Conservation (phyloP, 2,329 filamentous ascomycete species). For the Verticillium alfalfae region DNA sequence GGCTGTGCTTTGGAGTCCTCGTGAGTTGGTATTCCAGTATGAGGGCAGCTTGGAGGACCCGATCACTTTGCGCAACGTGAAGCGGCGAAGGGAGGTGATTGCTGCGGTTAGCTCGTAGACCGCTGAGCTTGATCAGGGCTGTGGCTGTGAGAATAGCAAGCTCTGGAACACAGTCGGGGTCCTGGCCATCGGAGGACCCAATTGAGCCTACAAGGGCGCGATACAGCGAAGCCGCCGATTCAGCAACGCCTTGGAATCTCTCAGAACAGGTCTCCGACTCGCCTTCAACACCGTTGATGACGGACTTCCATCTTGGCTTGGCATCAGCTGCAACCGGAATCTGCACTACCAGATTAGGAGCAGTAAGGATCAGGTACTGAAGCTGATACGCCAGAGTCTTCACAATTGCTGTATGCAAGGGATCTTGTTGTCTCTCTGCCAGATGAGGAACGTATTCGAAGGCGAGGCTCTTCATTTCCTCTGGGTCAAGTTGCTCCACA, state of each 20-base stretch:
- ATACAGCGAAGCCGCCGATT: conserved; percentile 8
- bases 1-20: conserved; percentile 37
- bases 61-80: conserved; percentile 12
- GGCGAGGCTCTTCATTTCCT: conserved; percentile 33
- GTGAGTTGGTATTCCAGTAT: conserved; percentile 44
- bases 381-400: conserved; percentile 33
- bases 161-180: conserved; percentile 19
- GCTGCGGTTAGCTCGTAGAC: neutral
- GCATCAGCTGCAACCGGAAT: conserved; percentile 12
- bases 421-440: conserved; percentile 17
- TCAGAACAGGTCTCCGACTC: conserved; percentile 2
- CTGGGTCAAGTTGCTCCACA: conserved; percentile 31
- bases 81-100: conserved; percentile 9
- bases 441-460: conserved; percentile 26
- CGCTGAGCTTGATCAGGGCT: conserved; percentile 22
- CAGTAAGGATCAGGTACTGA: conserved; percentile 31
- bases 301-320: conserved; percentile 9
- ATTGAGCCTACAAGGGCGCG: conserved; percentile 4
- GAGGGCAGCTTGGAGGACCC: conserved; percentile 41
- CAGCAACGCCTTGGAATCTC: conserved; percentile 4
- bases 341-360: conserved; percentile 3
- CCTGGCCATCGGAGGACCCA: neutral
- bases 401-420: conserved; percentile 17
- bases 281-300: conserved; percentile 1
- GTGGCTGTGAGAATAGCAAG: conserved; percentile 26